These are phyloP conservation scores for Mycena venus DNA, from an alignment of 768 basidiomycete genomes.

Conservation along the genomic window DNA sequence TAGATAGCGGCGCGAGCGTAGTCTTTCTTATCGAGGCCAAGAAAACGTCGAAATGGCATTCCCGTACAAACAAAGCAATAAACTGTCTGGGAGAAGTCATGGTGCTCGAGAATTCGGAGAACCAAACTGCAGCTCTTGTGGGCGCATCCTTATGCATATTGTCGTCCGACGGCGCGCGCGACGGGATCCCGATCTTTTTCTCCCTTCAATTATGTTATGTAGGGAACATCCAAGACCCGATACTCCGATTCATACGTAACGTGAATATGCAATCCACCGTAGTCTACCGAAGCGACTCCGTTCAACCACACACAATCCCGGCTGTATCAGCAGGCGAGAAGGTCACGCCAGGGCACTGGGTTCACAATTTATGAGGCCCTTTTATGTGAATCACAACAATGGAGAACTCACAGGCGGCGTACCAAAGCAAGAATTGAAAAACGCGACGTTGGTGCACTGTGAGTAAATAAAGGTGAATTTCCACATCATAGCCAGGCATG, in stretches of 20 bases:
- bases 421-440: conserved; percentile 16
- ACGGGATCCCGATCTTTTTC: conserved; percentile 1
- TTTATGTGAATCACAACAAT: conserved; percentile 18
- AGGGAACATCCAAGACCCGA: conserved; percentile 20
- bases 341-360: conserved; percentile 20
- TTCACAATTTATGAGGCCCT: conserved; percentile 8
- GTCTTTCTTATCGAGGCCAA: too few relatives aligned
- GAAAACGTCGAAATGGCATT: too few relatives aligned
- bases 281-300: conserved; percentile 11
- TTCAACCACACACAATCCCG: conserved; percentile 16
- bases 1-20: too few relatives aligned
- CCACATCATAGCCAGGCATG: neutral
- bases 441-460: conserved; percentile 14
- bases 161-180: too few relatives aligned
- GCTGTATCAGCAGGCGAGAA: conserved; percentile 20
- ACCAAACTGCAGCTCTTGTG: too few relatives aligned
- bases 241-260: conserved; percentile 14
- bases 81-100: too few relatives aligned
- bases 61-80: too few relatives aligned
- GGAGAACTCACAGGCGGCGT: conserved; percentile 17
- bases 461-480: conserved; percentile 14
- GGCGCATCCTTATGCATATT: too few relatives aligned
- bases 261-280: conserved; percentile 18
- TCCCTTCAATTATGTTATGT: conserved; percentile 13
- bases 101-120: too few relatives aligned